Conservation (phyloP, 768 basidiomycete genomes). For the Coprinopsis marcescibilis region DNA sequence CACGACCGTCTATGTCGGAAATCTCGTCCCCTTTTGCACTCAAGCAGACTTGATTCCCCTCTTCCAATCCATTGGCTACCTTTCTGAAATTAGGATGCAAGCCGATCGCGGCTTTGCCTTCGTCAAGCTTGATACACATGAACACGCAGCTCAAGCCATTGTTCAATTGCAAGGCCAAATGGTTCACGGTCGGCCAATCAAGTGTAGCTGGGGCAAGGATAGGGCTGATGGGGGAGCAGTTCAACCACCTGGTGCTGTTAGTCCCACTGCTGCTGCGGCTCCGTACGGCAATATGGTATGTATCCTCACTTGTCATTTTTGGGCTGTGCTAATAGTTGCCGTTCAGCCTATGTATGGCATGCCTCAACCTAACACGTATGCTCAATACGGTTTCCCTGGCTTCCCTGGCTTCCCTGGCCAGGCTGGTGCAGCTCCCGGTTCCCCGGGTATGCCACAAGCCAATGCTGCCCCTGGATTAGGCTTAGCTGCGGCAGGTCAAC, state of each 20-base stretch:
- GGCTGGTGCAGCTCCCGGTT: slow-evolving; percentile 42
- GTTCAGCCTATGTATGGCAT: slow-evolving; percentile 83
- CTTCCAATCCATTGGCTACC: slow-evolving; percentile 98
- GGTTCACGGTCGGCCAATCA: slow-evolving; percentile 96
- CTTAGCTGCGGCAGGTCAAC: slow-evolving; percentile 49
- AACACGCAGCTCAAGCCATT: slow-evolving; percentile 97
- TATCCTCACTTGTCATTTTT: slow-evolving; percentile 5
- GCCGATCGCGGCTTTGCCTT: slow-evolving; percentile 98
- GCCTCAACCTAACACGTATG: slow-evolving; percentile 77
- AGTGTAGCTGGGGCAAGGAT: slow-evolving; percentile 99
- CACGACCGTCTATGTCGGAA: slow-evolving; percentile 96
- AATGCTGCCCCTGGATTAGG: slow-evolving; percentile 50
- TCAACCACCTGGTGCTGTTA: slow-evolving; percentile 45
- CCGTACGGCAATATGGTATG: slow-evolving; percentile 81
- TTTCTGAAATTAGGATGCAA: slow-evolving; percentile 99
- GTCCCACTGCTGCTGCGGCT: slow-evolving; percentile 53
- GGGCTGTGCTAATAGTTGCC: slow-evolving; percentile 7
- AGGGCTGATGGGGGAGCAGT: slow-evolving; percentile 66
- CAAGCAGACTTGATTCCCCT: slow-evolving; percentile 97
- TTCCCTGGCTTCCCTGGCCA: slow-evolving; percentile 69
- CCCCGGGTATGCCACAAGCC: slow-evolving; percentile 55
- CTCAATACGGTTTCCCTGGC: slow-evolving; percentile 71
- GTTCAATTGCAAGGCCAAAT: slow-evolving; percentile 95
- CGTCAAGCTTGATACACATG: slow-evolving; percentile 97
- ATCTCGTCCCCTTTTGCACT: slow-evolving; percentile 94